A percentile compares a stretch with the other conserved stretches of the same genome.
phyloP scores from a whole-genome alignment of 202 grass and related monocot genomes.

The Panicum hallii region DNA sequence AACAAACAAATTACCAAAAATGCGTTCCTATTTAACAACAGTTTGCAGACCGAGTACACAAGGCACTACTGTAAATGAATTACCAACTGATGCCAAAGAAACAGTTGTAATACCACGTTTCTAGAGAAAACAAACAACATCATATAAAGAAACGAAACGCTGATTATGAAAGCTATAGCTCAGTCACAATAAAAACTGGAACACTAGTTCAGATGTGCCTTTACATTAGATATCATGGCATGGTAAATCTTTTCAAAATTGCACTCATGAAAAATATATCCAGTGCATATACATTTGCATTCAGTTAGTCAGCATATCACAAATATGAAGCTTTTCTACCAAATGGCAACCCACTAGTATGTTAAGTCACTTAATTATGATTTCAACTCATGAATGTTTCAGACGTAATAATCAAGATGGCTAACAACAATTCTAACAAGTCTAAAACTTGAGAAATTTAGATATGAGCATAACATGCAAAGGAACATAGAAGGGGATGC shows the following conservation, averaged over 20 bases:
- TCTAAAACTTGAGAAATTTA: not conserved
- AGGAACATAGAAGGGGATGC: not conserved
- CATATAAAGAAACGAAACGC: not conserved
- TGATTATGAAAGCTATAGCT: slow-evolving; percentile 15
- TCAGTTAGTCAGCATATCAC: not conserved
- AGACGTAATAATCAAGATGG: not conserved
- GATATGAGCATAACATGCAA: slow-evolving; percentile 4
- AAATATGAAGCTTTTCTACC: not conserved
- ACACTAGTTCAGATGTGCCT: not conserved
- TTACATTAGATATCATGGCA: not conserved
- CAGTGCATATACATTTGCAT: not conserved
- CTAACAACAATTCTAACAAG: not conserved
- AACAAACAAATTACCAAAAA: slow-evolving; percentile 40
- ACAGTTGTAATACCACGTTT: not conserved
- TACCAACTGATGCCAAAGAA: not conserved
- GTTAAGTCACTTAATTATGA: not conserved
- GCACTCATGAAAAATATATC: not conserved
- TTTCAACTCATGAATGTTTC: slow-evolving; percentile 7
- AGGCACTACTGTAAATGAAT: not conserved
- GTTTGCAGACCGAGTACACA: slow-evolving; percentile 12
- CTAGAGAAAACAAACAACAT: not conserved
- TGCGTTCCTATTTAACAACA: slow-evolving; percentile 20
- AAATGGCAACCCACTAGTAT: not conserved
- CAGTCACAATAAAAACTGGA: not conserved
- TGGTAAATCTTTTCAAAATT: not conserved